Evolutionary conservation across 805 yeast species (phyloP).

Genomic region (Suhomyces prunicola): DNA sequence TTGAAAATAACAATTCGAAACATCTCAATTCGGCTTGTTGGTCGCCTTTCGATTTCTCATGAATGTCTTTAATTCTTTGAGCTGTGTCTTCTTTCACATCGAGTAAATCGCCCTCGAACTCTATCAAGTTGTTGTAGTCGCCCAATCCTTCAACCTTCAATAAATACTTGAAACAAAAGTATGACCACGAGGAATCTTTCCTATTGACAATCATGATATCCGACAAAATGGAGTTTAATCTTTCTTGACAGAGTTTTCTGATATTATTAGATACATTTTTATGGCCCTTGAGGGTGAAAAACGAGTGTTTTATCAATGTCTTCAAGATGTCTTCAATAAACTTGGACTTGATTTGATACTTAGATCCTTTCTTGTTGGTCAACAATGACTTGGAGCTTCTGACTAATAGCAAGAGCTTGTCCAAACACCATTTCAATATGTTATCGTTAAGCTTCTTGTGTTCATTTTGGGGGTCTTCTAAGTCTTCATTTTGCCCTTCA

Average conservation of each 20-base stretch:
- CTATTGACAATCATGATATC: slow-evolving; percentile 48
- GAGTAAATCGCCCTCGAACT: slow-evolving; percentile 58
- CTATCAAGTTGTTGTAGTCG: slow-evolving; percentile 19
- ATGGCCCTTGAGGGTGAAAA: slow-evolving; percentile 26
- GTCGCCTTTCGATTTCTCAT: slow-evolving; percentile 18
- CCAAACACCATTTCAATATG: slow-evolving; percentile 57
- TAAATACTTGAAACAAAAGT: slow-evolving; percentile 42
- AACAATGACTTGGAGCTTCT: slow-evolving; percentile 41
- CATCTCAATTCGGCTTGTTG: slow-evolving; percentile 50
- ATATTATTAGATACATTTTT: slow-evolving; percentile 31
- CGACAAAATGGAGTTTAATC: slow-evolving; percentile 65
- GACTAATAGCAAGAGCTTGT: slow-evolving; percentile 52
- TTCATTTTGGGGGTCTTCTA: slow-evolving; percentile 3
- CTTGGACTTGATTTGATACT: slow-evolving; percentile 8
- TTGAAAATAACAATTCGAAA: slow-evolving; percentile 73
- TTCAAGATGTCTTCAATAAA: slow-evolving; percentile 37
- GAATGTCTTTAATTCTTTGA: slow-evolving; percentile 37
- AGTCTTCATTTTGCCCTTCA: slow-evolving; percentile 20
- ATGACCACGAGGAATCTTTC: slow-evolving; percentile 60
- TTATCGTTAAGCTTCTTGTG: slow-evolving; percentile 29
- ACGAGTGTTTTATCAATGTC: slow-evolving; percentile 39
- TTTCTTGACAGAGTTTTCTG: slow-evolving; percentile 50
- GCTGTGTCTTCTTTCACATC: slow-evolving; percentile 48
- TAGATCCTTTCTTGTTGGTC: slow-evolving; percentile 3
- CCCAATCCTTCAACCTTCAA: slow-evolving; percentile 22